These are phyloP conservation scores for Saccharomyces eubayanus DNA, from an alignment of 805 yeast genomes.

Conservation along the genomic window DNA sequence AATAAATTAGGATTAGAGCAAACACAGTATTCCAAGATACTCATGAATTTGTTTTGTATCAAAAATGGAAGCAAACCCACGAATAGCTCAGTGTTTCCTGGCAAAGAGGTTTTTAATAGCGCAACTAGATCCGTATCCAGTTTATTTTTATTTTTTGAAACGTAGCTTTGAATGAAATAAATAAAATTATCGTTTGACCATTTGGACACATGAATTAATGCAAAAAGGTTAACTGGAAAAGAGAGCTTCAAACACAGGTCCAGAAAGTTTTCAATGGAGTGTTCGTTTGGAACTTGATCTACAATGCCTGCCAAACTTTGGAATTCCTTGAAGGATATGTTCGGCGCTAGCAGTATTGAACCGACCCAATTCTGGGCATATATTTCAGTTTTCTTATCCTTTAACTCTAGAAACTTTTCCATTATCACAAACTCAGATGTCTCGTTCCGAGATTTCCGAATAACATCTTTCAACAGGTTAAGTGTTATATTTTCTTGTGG, in stretches of 20 bases:
- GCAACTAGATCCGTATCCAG: background rate
- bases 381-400: constrained; percentile 5
- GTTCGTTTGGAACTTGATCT: constrained; percentile 7
- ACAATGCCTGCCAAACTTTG: constrained; percentile 13
- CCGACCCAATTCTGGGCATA: constrained; percentile 21
- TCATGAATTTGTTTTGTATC: background rate
- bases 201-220: constrained; percentile 3
- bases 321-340: constrained; percentile 10
- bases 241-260: constrained; percentile 7
- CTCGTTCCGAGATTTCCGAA: constrained; percentile 4
- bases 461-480: constrained; percentile 10
- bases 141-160: background rate
- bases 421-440: constrained; percentile 11
- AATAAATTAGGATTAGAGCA: background rate
- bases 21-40: background rate
- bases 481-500: constrained; percentile 1
- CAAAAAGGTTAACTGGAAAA: constrained; percentile 4
- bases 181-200: constrained; percentile 11
- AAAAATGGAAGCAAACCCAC: background rate
- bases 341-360: constrained; percentile 16
- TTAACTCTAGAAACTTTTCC: constrained; percentile 9
- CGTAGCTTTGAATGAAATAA: constrained; percentile 7
- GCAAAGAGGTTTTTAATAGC: constrained; percentile 1
- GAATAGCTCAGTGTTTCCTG: constrained; percentile 1
- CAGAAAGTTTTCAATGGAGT: constrained; percentile 15